These are phyloP conservation scores for Kockovaella imperatae DNA, from an alignment of 768 basidiomycete genomes.

Conservation along the genomic window DNA sequence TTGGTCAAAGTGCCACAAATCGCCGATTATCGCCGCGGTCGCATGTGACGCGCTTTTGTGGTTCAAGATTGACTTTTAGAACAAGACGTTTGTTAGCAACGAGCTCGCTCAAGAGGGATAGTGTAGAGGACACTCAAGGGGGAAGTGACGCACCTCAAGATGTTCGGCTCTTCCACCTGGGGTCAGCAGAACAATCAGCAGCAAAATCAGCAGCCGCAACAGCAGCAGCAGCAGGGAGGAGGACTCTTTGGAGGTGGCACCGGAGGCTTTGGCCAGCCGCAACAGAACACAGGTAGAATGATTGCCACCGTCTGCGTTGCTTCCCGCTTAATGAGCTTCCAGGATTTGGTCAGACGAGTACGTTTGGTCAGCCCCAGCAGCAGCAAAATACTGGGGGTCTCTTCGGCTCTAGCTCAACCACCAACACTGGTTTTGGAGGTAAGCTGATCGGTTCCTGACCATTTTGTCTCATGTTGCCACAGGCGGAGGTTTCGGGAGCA, in stretches of 20 bases:
- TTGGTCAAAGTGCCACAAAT: no score
- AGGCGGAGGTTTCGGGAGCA: slow-evolving; percentile 53
- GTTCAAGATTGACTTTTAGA: no score
- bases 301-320: background rate
- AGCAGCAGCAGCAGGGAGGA: slow-evolving; percentile 35
- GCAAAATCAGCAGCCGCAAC: slow-evolving; percentile 53
- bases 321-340: background rate
- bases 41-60: no score
- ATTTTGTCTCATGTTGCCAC: slow-evolving; percentile 2
- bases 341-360: slow-evolving; percentile 58
- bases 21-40: no score
- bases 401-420: slow-evolving; percentile 11
- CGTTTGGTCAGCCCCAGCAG: slow-evolving; percentile 30
- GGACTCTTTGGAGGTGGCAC: slow-evolving; percentile 15
- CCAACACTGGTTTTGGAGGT: slow-evolving; percentile 10
- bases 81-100: no score
- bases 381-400: slow-evolving; percentile 19
- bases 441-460: background rate
- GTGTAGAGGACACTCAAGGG: no score
- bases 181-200: slow-evolving; percentile 50
- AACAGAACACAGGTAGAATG: slow-evolving; percentile 48
- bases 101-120: no score
- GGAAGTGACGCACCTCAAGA: no score
- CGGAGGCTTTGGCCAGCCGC: slow-evolving; percentile 21
- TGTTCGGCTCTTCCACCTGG: slow-evolving; percentile 41